Evolutionary conservation across 176 grass and related monocot genomes (phyloP).

Genomic region (Eremochloa ophiuroides): DNA sequence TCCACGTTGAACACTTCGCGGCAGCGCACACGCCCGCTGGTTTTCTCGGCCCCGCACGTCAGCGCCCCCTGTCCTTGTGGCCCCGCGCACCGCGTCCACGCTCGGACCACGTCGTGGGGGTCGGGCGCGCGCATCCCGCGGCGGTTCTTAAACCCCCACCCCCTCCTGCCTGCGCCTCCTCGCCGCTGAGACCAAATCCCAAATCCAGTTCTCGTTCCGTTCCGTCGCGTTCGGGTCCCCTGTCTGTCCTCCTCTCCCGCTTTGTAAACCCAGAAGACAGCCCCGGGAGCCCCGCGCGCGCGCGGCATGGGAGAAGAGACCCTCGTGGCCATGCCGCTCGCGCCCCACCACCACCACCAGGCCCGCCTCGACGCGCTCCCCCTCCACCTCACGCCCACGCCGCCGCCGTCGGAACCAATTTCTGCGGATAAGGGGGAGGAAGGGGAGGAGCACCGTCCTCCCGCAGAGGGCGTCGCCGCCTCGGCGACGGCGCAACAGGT

Average conservation of each 20-base stretch:
- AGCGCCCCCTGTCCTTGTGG: neutral
- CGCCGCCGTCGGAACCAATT: neutral
- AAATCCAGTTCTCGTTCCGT: slow-evolving; percentile 33
- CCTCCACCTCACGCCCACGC: neutral
- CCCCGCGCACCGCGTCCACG: neutral
- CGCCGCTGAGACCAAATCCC: slow-evolving; percentile 30
- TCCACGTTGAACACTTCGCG: slow-evolving; percentile 26
- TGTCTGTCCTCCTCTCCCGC: neutral
- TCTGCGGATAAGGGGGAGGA: neutral
- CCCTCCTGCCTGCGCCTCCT: neutral
- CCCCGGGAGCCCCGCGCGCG: neutral
- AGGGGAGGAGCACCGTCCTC: neutral
- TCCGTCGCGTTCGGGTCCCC: neutral
- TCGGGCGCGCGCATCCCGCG: neutral
- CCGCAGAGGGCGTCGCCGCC: neutral
- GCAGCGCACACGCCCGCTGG: neutral
- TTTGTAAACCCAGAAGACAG: slow-evolving; percentile 15
- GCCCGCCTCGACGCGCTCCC: neutral
- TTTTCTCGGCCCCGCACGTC: neutral
- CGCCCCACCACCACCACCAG: slow-evolving; percentile 33
- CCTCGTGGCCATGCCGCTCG: slow-evolving; percentile 44
- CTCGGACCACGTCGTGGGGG: neutral
- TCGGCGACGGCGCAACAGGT: neutral
- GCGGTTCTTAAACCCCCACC: slow-evolving; percentile 48
- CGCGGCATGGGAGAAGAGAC: slow-evolving; percentile 52